phyloP scores from a whole-genome alignment of 1,139 yeast genomes.

The Spathaspora sp. region DNA sequence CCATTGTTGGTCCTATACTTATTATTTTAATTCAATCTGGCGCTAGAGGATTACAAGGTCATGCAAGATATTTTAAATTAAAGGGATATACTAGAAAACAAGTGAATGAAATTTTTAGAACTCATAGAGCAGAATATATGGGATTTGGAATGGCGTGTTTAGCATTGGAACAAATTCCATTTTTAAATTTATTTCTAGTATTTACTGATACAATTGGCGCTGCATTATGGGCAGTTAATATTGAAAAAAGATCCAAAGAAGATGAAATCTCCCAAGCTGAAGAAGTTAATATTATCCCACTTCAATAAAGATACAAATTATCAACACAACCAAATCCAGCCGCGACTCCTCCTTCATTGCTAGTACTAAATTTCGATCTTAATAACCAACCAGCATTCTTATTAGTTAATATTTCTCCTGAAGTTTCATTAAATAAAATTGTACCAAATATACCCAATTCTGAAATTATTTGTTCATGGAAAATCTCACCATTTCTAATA shows the following conservation, averaged over 20 bases:
- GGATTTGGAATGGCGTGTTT: constrained; percentile 63
- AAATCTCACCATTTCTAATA: constrained; percentile 61
- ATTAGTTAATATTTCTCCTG: constrained; percentile 59
- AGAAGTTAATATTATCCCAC: constrained; percentile 12
- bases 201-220: constrained; percentile 72
- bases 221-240: constrained; percentile 63
- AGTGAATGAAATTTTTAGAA: constrained; percentile 26
- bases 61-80: constrained; percentile 58
- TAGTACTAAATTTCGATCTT: constrained; percentile 81
- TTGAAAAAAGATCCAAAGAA: constrained; percentile 19
- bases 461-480: constrained; percentile 70
- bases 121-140: constrained; percentile 33
- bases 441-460: constrained; percentile 93
- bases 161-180: constrained; percentile 59
- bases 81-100: constrained; percentile 52
- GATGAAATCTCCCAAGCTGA: not conserved
- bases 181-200: constrained; percentile 57
- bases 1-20: constrained; percentile 60
- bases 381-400: constrained; percentile 79
- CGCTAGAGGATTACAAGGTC: constrained; percentile 55
- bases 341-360: constrained; percentile 98
- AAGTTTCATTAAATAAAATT: constrained; percentile 64
- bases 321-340: constrained; percentile 98
- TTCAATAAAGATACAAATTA: constrained; percentile 50
- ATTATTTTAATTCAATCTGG: constrained; percentile 59